Evolutionary conservation across 169 alveolate genomes (phyloP), one percentile per base, ranked within the genome.

Genomic region (Plasmodium inui): DNA sequence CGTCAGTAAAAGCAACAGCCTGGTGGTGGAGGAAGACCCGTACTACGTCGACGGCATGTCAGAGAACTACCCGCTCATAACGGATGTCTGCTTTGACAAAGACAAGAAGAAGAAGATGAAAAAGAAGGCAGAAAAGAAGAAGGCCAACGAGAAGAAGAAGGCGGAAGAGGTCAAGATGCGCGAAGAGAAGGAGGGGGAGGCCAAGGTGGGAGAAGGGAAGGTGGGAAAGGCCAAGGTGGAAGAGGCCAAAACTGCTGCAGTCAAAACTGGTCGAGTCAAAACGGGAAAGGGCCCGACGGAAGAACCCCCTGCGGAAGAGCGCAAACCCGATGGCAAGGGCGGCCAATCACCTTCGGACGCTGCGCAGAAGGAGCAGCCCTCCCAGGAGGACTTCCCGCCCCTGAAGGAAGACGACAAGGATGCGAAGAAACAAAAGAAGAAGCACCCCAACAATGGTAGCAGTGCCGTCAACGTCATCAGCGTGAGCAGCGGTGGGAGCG

Each of bases 61-160:
- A 0, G 93, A 86, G 28, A 86, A 76, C 9, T 86, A 86, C 30
- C 93, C 93, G 8, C 81, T 78, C 39, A 86, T 86, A 53, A 74
- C 41, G 37, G 93, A 86, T 9, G 93, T 50, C 7, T 41, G 39
- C 41, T 74, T 32, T 3, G 93, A 86, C 19, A 86, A 86, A 14
- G 85, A 86, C 10, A 86, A 74, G 70, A 86, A 74, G 41, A 86
- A 86, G 80, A 86, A 76, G 32, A 57, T 37, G 32, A 86, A 86
- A 53, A 86, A 86, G 44, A 86, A 74, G 70, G 71, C 50, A 8
- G 85, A 86, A 22, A 74, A 86, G 71, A 86, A 86, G 10, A 76
- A 30, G 61, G 72, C 46, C 9, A 61, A 82, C 19, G 72, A 74
- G 82, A 39, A 30, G 41, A 32, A 74, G 22, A 76, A 74, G 44